These are phyloP conservation scores for Leavenworthia alabamica DNA, from an alignment of 345 rosid genomes.

Conservation along the genomic window DNA sequence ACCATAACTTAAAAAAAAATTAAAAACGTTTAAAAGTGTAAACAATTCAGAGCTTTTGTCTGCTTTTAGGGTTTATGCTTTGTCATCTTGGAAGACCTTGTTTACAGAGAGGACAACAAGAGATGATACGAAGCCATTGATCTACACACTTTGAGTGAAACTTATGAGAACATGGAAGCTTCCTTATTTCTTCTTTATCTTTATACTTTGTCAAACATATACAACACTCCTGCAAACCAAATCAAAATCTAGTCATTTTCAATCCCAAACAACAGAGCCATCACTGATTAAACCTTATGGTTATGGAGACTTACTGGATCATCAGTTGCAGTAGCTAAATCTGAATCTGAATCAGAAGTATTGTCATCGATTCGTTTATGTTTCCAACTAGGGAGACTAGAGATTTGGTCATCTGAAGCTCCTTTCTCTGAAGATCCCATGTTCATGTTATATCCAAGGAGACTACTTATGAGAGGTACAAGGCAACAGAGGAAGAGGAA, in stretches of 20 bases:
- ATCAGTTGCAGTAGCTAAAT: constrained; percentile 33
- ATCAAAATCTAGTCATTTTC: neutral
- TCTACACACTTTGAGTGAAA: constrained; percentile 93
- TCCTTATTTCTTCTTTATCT: constrained; percentile 83
- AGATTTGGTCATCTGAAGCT: constrained; percentile 92
- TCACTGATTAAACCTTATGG: neutral
- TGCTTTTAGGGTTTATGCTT: neutral
- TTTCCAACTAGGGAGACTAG: constrained; percentile 71
- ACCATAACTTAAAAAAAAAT: neutral
- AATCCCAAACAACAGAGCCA: neutral
- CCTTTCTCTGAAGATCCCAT: constrained; percentile 67
- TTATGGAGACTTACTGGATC: constrained; percentile 40
- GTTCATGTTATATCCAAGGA: constrained; percentile 94
- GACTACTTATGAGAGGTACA: constrained; percentile 67
- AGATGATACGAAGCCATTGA: constrained; percentile 91
- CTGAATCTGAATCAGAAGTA: constrained; percentile 32
- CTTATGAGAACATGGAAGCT: constrained; percentile 82
- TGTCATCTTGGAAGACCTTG: constrained; percentile 63
- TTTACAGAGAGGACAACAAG: constrained; percentile 96
- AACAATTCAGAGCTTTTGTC: neutral
- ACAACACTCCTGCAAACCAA: constrained; percentile 64
- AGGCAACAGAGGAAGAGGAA: constrained; percentile 82
- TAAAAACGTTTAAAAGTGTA: neutral
- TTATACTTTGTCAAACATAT: constrained; percentile 79
- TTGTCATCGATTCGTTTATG: constrained; percentile 42